These are phyloP conservation scores for Nidula microcarpa DNA, from an alignment of 768 basidiomycete genomes.

Conservation along the genomic window DNA sequence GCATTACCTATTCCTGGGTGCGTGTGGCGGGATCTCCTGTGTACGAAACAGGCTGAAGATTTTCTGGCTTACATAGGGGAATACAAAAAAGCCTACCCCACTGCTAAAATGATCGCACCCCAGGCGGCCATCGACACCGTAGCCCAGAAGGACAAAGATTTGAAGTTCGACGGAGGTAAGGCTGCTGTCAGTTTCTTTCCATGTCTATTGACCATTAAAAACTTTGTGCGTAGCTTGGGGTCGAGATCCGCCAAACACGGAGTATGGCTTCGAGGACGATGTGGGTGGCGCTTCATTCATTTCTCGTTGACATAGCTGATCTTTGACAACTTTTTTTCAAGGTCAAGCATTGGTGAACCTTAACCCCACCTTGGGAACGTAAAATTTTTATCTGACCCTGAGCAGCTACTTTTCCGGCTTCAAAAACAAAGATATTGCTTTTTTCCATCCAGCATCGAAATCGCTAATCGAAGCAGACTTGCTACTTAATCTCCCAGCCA, in stretches of 20 bases:
- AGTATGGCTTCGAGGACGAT: constrained; percentile 79
- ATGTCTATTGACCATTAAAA: background rate
- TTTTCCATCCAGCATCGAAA: constrained; percentile 69
- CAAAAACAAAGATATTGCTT: constrained; percentile 79
- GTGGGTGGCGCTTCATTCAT: constrained; percentile 16
- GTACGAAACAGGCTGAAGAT: background rate
- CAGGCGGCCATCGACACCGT: constrained; percentile 44
- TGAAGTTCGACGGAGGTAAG: constrained; percentile 65
- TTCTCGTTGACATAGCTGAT: background rate
- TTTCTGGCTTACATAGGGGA: constrained; percentile 33
- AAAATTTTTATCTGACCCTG: background rate
- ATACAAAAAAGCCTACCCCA: constrained; percentile 67
- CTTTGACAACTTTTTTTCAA: constrained; percentile 5
- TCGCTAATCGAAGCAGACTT: constrained; percentile 80
- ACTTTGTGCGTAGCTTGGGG: constrained; percentile 45
- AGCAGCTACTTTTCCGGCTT: constrained; percentile 67
- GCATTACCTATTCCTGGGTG: constrained; percentile 60
- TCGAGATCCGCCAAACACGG: constrained; percentile 54
- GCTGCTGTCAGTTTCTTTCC: constrained; percentile 1
- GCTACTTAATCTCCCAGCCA: constrained; percentile 76
- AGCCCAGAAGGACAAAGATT: constrained; percentile 48
- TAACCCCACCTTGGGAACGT: background rate
- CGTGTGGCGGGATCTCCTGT: constrained; percentile 6
- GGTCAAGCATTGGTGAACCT: constrained; percentile 48
- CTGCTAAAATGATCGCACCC: constrained; percentile 70